Evolutionary conservation across 139 green algal species (phyloP).

Genomic region (Tetraselmis chui): DNA sequence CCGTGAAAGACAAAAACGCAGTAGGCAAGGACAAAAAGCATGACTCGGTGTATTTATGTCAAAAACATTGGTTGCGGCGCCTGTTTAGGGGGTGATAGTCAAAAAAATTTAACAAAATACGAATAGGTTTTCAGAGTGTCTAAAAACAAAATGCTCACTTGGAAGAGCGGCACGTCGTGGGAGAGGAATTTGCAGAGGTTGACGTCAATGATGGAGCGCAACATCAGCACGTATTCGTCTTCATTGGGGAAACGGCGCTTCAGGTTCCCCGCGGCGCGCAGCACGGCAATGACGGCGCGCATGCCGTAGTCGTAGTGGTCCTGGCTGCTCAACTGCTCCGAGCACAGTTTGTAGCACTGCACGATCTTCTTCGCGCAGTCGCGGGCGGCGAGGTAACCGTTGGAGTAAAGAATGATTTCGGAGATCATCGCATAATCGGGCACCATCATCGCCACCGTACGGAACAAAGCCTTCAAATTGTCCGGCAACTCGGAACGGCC

Average conservation of each 20-base stretch:
- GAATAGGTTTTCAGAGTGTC: too few species aligned
- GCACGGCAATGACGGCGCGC: constrained; percentile 42
- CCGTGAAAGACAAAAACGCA: too few species aligned
- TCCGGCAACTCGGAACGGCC: constrained; percentile 62
- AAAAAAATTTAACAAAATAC: too few species aligned
- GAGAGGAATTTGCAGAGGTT: constrained; percentile 51
- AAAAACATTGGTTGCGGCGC: too few species aligned
- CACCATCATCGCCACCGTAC: constrained; percentile 35
- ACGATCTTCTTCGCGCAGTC: constrained; percentile 39
- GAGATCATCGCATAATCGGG: constrained; percentile 23
- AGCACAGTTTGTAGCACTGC: constrained; percentile 45
- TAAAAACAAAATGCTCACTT: constrained; percentile 51
- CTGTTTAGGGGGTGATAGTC: too few species aligned
- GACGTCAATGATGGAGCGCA: constrained; percentile 51
- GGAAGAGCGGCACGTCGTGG: constrained; percentile 31
- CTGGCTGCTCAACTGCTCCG: constrained; percentile 40
- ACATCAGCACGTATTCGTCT: constrained; percentile 39
- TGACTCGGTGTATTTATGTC: too few species aligned
- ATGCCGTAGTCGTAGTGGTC: constrained; percentile 41
- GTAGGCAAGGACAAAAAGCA: too few species aligned
- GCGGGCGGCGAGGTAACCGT: constrained; percentile 34
- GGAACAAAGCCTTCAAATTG: constrained; percentile 56
- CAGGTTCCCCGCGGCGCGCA: constrained; percentile 35
- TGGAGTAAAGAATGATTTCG: constrained; percentile 26
- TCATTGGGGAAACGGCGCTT: constrained; percentile 24